Evolutionary conservation across 345 rosid species (phyloP), one percentile per base, ranked within the genome.

Genomic region (Sisymbrium altissimum): DNA sequence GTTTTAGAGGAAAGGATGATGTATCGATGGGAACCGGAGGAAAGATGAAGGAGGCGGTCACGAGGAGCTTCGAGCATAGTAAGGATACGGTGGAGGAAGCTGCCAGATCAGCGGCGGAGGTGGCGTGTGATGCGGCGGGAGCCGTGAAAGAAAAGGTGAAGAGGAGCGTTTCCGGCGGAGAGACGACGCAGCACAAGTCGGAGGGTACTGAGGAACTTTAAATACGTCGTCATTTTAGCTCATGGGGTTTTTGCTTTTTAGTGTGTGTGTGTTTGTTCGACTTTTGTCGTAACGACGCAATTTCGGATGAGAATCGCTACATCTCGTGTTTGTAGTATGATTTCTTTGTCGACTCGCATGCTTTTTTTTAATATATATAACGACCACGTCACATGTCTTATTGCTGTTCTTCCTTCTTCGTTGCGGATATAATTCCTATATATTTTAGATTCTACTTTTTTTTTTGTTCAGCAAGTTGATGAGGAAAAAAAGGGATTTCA

Each of bases 81-180:
- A 74, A 79, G 70, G 41, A 14, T 25, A 70, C 76, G 30, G 82
- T 74, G 29, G 82, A 79, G 49, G 79, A 58, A 70, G 71, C 73
- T 33, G 82, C 82, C 6, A 79, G 62, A 74, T 69, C 82, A n/a
- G 72, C 79, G 9, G 82, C 78, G 19, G 81, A 78, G 19, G 72
- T 21, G 23, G 62, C 46, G 45, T 23, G 66, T 55, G 75, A 70
- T 63, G 11, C 70, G 21, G 60, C 61, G 57, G 70, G 48, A 48
- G 33, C 45, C 4, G 71, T 74, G 14, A 72, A 62, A 55, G 71
- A 73, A 13, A 73, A 73, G 36, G 32, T 66, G 35, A 72, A 65
- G 56, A 58, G 25, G n/a, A 77, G 56, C 57, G 55, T 66, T 60
- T 41, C 77, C 71, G 46, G 72, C 3, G 9, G 32, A 39, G 66